Evolutionary conservation across 164 flowering plant species (phyloP), one percentile per base, ranked within the genome.

Genomic region (Umbilicus rupestris): DNA sequence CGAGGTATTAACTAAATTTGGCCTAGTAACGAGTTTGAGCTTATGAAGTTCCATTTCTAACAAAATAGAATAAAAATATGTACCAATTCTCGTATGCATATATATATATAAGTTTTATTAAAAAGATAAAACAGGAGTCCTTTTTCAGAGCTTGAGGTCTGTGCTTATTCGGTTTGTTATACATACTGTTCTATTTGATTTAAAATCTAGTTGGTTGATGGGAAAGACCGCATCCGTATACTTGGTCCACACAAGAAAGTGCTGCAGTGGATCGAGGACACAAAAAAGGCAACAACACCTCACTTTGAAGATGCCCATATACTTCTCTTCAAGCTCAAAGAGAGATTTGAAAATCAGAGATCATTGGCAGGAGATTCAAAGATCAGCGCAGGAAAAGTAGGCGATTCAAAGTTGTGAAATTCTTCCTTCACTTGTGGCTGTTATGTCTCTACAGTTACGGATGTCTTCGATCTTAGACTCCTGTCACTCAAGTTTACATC

Each of bases 271-370:
- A 77, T 88, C 20, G 94, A 87, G 71, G 73, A 80, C 62, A 81
- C 87, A 6, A 89, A 75, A 74, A 78, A 68, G 15, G 92, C 94
- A 39, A 85, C 88, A 26, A 70, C 42, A n/a, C 98, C 94, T 68
- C 84, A 93, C 72, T 93, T 93, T 73, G 90, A 90, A 49, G 96
- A 90, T 64, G 78, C 82, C 7, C 90, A 90, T 68, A 49, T 74
- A 5, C 11, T 76, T 67, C 80, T 93, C 58, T 77, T 73, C 75
- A 77, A 74, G 69, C 81, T 68, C 42, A 85, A 82, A 68, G 79
- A 68, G 63, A 78, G 63, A 50, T 37, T 81, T 0, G 74, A 74
- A 65, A 66, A 74, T 71, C 78, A 74, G 70, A 72, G 66, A 33
- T 63, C 67, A 5, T 24, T 14, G 19, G 44, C 44, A 2, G 12